Evolutionary conservation across 129 eudicot species (phyloP), one percentile per base, ranked within the genome.

Genomic region (Deinandra increscens): DNA sequence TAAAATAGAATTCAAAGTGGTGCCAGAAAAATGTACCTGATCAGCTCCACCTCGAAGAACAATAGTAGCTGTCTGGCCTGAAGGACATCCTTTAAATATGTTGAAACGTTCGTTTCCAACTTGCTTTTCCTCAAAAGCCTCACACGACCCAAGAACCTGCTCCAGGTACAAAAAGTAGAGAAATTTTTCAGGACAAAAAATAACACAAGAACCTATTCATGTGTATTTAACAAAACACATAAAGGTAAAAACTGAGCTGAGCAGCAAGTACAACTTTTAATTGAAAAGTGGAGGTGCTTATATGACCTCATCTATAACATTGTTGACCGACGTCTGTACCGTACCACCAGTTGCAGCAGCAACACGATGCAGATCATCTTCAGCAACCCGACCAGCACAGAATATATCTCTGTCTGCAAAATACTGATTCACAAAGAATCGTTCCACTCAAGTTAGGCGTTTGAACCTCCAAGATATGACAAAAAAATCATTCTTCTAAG

Each of bases 321-420:
- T 94, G 83, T 94, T 89, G 71, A 94, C 97, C 7, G 99, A 87
- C 74, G 99, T 94, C 84, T 94, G 99, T 18, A 94, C 93, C 38
- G 96, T 83, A 75, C 91, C 97, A 66, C 99, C 97, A 43, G 96
- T 82, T 36, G 99, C 99, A 69, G 99, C 99, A 11, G 96, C 85
- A 76, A 94, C 99, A 72, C 99, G 86, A 31, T 85, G 85, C 83
- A 94, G 74, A 81, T 94, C 99, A 76, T 94, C 99, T 80, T 94
- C 99, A 62, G 92, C 70, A 64, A 94, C 99, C 69, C 99, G 90
- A 9, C 99, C 99, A 76, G 99, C 99, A 74, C 99, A 94, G 60
- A 94, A 94, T 20, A 94, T 89, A 85, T 94, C 99, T 43, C 99
- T 81, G 55, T 94, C 99, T 55, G 99, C 99, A 87, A 94, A 94